These are phyloP conservation scores for Naganishia sp. DNA, from an alignment of 1,284 basidiomycete species.

Conservation along the genomic window DNA sequence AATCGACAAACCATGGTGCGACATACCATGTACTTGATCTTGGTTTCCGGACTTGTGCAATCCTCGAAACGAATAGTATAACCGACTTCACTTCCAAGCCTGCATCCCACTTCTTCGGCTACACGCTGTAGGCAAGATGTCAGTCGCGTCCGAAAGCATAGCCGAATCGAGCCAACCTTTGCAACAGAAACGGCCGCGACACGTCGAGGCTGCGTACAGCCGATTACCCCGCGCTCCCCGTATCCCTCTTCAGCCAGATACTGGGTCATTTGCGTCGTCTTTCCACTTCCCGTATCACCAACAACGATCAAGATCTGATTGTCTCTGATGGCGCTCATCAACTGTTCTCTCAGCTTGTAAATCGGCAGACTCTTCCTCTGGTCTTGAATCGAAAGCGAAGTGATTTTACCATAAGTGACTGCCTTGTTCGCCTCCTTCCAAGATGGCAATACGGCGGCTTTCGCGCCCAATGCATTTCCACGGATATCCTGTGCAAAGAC, in stretches of 20 bases:
- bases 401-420: conserved; percentile 91
- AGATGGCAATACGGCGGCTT: conserved; percentile 73
- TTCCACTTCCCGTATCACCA: conserved; percentile 90
- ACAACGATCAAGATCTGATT: conserved; percentile 94
- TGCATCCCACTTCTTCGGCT: conserved; percentile 94
- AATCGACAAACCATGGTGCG: neutral
- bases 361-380: conserved; percentile 90
- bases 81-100: conserved; percentile 94
- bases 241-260: conserved; percentile 87
- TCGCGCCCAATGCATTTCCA: conserved; percentile 75
- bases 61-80: conserved; percentile 99
- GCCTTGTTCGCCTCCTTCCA: conserved; percentile 98
- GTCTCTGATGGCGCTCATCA: conserved; percentile 87
- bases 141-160: neutral
- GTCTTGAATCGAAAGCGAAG: conserved; percentile 85
- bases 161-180: conserved; percentile 55
- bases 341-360: conserved; percentile 88
- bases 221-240: conserved; percentile 83
- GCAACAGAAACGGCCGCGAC: conserved; percentile 99
- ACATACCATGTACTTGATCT: conserved; percentile 93
- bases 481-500: conserved; percentile 92
- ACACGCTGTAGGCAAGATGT: conserved; percentile 62
- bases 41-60: conserved; percentile 93
- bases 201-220: conserved; percentile 96
- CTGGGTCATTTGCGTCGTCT: conserved; percentile 93